Conservation (phyloP, 192 early-diverging fungal species). For the Podila clonocystis region DNA sequence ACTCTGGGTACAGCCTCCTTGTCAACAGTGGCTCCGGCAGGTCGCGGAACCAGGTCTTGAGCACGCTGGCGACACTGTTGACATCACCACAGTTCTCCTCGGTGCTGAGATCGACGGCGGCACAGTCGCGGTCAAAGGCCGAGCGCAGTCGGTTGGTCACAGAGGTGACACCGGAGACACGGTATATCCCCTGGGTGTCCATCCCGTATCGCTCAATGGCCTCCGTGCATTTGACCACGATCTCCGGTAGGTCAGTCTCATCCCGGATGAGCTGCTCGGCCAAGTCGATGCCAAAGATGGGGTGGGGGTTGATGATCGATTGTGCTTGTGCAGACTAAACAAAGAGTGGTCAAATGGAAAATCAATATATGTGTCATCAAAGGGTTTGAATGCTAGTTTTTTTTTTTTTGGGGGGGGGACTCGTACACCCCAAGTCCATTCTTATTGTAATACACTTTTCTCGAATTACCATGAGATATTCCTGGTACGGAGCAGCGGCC, state of each 20-base stretch:
- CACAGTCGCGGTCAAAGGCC: conserved; percentile 78
- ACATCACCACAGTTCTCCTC: conserved; percentile 76
- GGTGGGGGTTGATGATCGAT: conserved; percentile 73
- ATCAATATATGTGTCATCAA: no score
- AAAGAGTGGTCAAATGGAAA: not conserved
- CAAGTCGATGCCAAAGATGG: conserved; percentile 87
- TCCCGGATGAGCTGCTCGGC: conserved; percentile 77
- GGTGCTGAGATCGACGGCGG: conserved; percentile 69
- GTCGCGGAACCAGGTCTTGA: conserved; percentile 96
- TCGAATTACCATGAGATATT: conserved; percentile 31
- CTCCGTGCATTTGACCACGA: conserved; percentile 83
- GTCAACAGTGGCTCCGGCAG: conserved; percentile 92
- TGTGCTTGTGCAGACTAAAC: conserved; percentile 63
- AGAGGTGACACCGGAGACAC: conserved; percentile 83
- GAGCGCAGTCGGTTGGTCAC: conserved; percentile 77
- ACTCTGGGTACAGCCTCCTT: conserved; percentile 65
- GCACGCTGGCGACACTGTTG: conserved; percentile 82
- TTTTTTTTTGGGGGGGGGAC: not conserved
- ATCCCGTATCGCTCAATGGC: conserved; percentile 84
- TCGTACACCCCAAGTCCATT: not conserved
- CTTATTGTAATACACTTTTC: not conserved
- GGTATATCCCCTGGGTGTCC: conserved; percentile 88
- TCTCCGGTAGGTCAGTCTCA: conserved; percentile 73
- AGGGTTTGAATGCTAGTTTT: not conserved
- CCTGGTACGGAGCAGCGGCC: conserved; percentile 29